A percentile compares a stretch with the other conserved stretches of the same genome.
These are phyloP conservation scores for Yarrowia sp. DNA, from an alignment of 805 yeast genomes.

Conservation along the genomic window DNA sequence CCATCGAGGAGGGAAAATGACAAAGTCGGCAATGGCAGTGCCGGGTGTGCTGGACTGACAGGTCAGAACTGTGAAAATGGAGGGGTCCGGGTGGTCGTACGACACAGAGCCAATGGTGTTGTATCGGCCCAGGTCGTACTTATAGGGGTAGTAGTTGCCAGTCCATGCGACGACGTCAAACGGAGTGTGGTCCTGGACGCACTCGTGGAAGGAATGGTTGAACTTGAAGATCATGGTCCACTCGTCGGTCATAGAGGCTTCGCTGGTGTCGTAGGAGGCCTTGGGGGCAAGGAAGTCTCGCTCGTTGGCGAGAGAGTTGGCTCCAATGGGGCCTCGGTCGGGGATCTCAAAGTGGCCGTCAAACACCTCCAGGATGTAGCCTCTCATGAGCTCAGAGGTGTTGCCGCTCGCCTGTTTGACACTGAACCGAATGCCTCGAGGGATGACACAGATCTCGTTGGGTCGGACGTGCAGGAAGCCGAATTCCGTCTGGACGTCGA, in stretches of 20 bases:
- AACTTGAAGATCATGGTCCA: constrained; percentile 28
- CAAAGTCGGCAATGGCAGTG: constrained; percentile 37
- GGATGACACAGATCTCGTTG: constrained; percentile 35
- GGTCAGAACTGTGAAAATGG: constrained; percentile 35
- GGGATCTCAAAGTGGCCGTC: constrained; percentile 36
- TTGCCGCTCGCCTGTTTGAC: constrained; percentile 31
- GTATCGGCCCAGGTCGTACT: constrained; percentile 36
- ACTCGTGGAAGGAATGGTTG: constrained; percentile 29
- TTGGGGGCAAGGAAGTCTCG: constrained; percentile 36
- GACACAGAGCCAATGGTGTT: constrained; percentile 36
- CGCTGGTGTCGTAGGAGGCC: constrained; percentile 32
- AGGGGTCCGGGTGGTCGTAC: constrained; percentile 37
- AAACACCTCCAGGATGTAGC: constrained; percentile 36
- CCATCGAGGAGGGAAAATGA: constrained; percentile 38
- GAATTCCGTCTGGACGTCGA: constrained; percentile 35
- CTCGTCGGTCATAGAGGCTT: neutral
- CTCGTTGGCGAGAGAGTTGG: constrained; percentile 37
- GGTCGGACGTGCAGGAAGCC: constrained; percentile 35
- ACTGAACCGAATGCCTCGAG: constrained; percentile 34
- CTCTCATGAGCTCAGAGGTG: constrained; percentile 26
- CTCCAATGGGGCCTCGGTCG: constrained; percentile 37
- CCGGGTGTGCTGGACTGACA: constrained; percentile 32
- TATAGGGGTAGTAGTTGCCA: constrained; percentile 37
- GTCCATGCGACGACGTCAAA: constrained; percentile 38
- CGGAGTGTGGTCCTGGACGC: constrained; percentile 33